These are phyloP conservation scores for Carnegiea gigantea DNA, from an alignment of 179 eudicot genomes.

Conservation along the genomic window DNA sequence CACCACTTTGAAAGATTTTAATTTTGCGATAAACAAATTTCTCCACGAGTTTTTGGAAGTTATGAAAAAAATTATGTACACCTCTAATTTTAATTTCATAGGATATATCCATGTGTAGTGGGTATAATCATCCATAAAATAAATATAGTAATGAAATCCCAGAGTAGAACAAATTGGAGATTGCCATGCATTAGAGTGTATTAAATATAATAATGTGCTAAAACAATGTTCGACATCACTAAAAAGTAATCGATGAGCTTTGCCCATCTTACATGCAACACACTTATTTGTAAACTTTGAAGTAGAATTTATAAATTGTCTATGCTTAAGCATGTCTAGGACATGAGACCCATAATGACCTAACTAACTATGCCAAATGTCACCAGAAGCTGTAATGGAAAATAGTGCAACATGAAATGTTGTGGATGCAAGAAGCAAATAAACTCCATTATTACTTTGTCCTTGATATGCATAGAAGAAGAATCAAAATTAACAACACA, in stretches of 20 bases:
- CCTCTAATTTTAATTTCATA: neutral
- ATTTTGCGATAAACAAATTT: neutral
- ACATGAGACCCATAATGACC: neutral
- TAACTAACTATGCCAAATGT: neutral
- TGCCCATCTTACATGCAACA: neutral
- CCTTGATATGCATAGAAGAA: neutral
- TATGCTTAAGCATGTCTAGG: neutral
- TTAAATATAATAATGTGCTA: too few relatives aligned
- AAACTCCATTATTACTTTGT: neutral
- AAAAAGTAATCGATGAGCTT: too few relatives aligned
- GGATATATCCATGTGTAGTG: neutral
- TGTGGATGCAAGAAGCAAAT: neutral
- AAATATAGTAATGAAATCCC: neutral
- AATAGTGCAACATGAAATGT: neutral
- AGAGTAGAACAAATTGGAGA: neutral
- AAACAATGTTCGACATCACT: too few relatives aligned
- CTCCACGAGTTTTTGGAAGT: neutral
- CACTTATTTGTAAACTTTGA: neutral
- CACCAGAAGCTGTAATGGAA: neutral
- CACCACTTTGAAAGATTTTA: neutral
- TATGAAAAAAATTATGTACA: neutral
- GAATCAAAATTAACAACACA: neutral
- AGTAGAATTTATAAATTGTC: neutral
- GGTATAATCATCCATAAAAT: neutral
- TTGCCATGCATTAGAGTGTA: neutral